phyloP scores from a whole-genome alignment of 371 early-diverging fungal genomes.

The Massospora cicadina region DNA sequence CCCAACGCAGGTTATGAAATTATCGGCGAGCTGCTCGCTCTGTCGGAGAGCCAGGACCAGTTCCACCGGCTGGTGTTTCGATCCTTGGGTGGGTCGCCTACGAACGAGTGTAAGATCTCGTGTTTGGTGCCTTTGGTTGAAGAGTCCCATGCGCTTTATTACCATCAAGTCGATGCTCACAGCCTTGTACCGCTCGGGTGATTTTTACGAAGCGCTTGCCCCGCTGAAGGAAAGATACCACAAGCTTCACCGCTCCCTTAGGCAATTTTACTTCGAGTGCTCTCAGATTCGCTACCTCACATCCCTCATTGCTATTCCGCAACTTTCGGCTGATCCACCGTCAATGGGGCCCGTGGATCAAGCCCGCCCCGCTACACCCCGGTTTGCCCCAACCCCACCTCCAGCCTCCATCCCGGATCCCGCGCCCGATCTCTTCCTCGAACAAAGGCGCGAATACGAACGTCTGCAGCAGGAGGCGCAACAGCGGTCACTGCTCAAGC shows the following conservation, averaged over 20 bases:
- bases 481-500: conserved; percentile 36
- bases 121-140: conserved; percentile 92
- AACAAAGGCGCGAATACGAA: conserved; percentile 16
- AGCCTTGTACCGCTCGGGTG: conserved; percentile 80
- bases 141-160: conserved; percentile 86
- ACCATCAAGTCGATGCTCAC: conserved; percentile 87
- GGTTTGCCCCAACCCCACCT: conserved; percentile 12
- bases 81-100: conserved; percentile 63
- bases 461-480: conserved; percentile 53
- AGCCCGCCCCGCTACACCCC: not conserved
- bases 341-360: conserved; percentile 1
- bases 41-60: conserved; percentile 77
- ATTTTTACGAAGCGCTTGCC: conserved; percentile 68
- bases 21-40: conserved; percentile 75
- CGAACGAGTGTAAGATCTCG: conserved; percentile 88
- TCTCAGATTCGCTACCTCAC: conserved; percentile 77
- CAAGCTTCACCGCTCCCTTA: conserved; percentile 60
- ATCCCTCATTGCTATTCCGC: conserved; percentile 79
- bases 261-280: conserved; percentile 84
- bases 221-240: conserved; percentile 78
- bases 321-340: conserved; percentile 34
- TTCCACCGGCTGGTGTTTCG: conserved; percentile 78
- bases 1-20: conserved; percentile 96
- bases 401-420: conserved; percentile 17
- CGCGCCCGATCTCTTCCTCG: conserved; percentile 11